Conservation (phyloP, 1,284 basidiomycete species). For the Trichosporon sp. region DNA sequence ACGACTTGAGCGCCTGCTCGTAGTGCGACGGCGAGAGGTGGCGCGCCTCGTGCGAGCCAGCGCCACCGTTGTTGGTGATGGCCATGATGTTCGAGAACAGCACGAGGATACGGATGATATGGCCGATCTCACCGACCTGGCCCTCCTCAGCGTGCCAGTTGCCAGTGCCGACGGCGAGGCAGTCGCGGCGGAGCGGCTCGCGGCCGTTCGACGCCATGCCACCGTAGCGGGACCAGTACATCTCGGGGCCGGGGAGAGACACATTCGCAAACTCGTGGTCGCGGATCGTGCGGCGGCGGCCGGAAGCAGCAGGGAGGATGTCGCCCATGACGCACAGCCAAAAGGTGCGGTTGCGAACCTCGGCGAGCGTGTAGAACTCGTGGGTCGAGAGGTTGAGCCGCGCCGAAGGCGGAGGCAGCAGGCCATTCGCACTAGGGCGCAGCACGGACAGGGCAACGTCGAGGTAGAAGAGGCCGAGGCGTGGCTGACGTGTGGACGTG, state of each 20-base stretch:
- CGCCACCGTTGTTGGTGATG: conserved; percentile 28
- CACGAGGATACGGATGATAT: conserved; percentile 45
- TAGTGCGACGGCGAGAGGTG: conserved; percentile 23
- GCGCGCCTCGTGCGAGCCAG: conserved; percentile 17
- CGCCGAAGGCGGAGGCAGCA: conserved; percentile 25
- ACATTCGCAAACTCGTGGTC: conserved; percentile 43
- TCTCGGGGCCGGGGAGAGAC: conserved; percentile 42
- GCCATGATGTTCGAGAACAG: conserved; percentile 42
- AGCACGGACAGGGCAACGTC: conserved; percentile 42
- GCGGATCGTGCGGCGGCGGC: conserved; percentile 32
- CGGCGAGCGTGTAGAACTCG: conserved; percentile 40
- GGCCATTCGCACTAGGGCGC: conserved; percentile 23
- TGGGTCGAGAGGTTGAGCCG: conserved; percentile 26
- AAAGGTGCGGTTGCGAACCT: conserved; percentile 45
- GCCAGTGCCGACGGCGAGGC: conserved; percentile 30
- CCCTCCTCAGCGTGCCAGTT: conserved; percentile 43
- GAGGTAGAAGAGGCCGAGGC: conserved; percentile 46
- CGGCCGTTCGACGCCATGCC: conserved; percentile 29
- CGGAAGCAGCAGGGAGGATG: conserved; percentile 40
- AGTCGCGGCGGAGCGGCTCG: conserved; percentile 35
- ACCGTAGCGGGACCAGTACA: conserved; percentile 42
- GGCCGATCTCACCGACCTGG: conserved; percentile 46
- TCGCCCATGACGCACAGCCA: conserved; percentile 48
- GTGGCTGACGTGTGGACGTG: conserved; percentile 43
- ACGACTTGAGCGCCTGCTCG: conserved; percentile 43